Base-by-base conservation (phyloP, 192 early-diverging fungal genomes). In the Coemansia sp. region DNA sequence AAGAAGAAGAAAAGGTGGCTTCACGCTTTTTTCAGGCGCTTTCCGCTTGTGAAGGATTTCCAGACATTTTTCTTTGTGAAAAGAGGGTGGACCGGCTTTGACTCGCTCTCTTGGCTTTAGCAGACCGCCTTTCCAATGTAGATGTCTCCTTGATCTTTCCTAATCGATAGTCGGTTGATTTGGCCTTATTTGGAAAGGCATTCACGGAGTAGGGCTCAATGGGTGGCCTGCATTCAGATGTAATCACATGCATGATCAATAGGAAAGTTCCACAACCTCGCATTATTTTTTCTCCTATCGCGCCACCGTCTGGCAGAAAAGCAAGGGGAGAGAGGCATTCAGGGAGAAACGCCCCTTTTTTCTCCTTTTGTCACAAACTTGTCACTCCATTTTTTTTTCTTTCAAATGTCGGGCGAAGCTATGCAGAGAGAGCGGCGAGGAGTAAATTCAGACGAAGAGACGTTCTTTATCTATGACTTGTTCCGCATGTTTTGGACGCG, bases 401-500 rank as follows among this genome's bases (percentile, higher is more conserved):
- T 50, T 52, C 12, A 26, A 52, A 52, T 52, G 48, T 3, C 48
- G 12, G 48, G 48, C 23, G 48, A 52, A 52, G 13, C 21, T 52
- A 11, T 26, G 48, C 48, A 18, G 48, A 26, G 23, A 7, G 48
- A 52, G 48, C 48, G 25, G 48, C 48, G 11, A 26, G 48, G 48
- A 23, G 25, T 23, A 23, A 26, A 52, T 26, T 26, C 26, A 14
- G 48, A 26, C 12, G 59, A 41, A 37, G 67, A 68, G 48, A 64
- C 48, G 31, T 75, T 67, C 65, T 38, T 84, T 11, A 39, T 85
- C 59, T 94, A 94, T 74, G 90, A 94, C 76, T 47, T 89, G 53
- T 82, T 87, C 34, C 72, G 84, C 6, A 83, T 76, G 72, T 85
- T 93, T 69, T 92, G 90, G 73, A 87, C 82, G 45, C 71, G 86